Conservation (phyloP, 345 rosid species). For the Gossypium turneri region DNA sequence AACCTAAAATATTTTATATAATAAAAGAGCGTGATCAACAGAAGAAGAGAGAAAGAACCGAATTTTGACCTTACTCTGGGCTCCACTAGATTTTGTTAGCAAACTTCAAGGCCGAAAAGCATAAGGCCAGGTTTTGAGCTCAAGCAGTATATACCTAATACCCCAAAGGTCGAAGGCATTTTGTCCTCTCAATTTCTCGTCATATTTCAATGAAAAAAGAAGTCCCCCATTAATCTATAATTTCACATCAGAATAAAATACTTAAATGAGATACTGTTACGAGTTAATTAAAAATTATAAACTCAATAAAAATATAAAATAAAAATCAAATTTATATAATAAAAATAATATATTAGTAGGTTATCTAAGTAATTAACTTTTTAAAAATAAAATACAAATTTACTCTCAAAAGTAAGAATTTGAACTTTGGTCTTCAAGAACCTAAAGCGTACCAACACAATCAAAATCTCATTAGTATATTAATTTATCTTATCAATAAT, state of each 20-base stretch:
- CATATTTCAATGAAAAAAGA: neutral
- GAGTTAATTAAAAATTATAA: no score
- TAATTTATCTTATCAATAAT: no score
- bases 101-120: neutral
- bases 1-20: no score
- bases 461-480: no score
- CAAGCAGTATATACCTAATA: neutral
- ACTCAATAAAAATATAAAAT: no score
- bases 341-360: no score
- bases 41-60: neutral
- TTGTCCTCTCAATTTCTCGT: neutral
- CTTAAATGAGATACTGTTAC: rapidly evolving
- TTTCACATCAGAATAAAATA: neutral
- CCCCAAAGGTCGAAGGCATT: neutral
- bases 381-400: no score
- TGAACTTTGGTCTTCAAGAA: no score
- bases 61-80: neutral
- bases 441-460: no score
- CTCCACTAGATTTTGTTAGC: neutral
- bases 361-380: no score
- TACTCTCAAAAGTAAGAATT: no score
- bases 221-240: neutral
- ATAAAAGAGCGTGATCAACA: neutral
- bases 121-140: neutral
- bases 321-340: no score